phyloP scores from a whole-genome alignment of 306 rosid genomes.

The Acacia confusa region DNA sequence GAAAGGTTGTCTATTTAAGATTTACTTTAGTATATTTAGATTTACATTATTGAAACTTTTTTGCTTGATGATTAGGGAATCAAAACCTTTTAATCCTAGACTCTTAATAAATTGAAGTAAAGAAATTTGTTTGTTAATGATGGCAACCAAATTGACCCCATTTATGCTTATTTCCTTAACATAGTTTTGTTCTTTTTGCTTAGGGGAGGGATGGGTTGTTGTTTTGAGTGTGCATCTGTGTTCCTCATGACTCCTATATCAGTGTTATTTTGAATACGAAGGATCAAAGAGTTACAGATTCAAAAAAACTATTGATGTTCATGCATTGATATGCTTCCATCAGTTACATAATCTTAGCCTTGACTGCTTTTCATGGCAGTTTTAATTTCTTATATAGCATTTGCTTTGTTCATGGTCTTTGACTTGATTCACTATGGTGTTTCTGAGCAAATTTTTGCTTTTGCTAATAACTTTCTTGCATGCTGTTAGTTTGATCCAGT shows the following conservation, averaged over 20 bases:
- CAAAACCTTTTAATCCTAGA: neutral
- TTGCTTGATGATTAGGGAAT: neutral
- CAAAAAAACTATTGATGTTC: conserved; percentile 6
- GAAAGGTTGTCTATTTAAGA: conserved; percentile 4
- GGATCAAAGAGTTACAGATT: conserved; percentile 5
- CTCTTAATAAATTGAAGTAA: neutral
- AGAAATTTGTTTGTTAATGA: neutral
- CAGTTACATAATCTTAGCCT: neutral
- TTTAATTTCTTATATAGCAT: conserved; percentile 1
- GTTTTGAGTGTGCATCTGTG: conserved; percentile 7
- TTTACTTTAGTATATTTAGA: conserved; percentile 11
- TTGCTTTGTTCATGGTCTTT: conserved; percentile 24
- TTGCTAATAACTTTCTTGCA: conserved; percentile 27
- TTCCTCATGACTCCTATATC: conserved; percentile 17
- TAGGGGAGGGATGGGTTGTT: neutral
- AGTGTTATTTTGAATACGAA: conserved; percentile 1
- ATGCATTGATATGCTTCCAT: conserved; percentile 16
- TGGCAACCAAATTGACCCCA: conserved; percentile 5
- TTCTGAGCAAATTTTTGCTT: conserved; percentile 2
- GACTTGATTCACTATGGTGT: conserved; percentile 6
- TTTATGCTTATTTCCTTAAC: neutral
- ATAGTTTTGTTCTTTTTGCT: neutral
- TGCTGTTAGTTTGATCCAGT: conserved; percentile 78
- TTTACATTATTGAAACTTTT: neutral
- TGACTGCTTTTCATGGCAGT: conserved; percentile 25